Conservation (phyloP, 176 grass and related monocot genomes). For the Saccharum officinarum region DNA sequence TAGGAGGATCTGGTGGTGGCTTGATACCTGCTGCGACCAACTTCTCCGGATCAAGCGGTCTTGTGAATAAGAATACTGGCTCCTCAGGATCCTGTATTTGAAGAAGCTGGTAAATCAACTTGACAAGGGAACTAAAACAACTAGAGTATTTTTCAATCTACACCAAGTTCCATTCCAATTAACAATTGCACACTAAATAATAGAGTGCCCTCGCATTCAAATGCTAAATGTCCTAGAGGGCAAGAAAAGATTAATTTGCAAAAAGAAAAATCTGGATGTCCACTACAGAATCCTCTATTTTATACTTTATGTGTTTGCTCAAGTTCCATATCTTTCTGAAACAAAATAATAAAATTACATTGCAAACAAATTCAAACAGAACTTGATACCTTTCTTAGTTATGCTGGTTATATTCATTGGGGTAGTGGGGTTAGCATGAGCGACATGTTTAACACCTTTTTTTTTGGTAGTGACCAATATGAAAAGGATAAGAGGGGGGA, state of each 20-base stretch:
- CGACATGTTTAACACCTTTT: neutral
- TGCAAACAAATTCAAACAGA: conserved; percentile 15
- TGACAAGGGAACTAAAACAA: conserved; percentile 13
- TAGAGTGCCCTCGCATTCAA: neutral
- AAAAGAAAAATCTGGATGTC: neutral
- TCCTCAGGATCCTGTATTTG: conserved; percentile 80
- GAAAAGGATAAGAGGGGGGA: neutral
- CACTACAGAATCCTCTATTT: neutral
- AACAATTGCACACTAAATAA: neutral
- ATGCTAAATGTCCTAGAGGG: conserved; percentile 4
- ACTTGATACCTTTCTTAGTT: neutral
- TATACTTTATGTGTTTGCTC: neutral
- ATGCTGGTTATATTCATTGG: neutral
- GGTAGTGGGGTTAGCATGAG: neutral
- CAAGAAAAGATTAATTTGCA: conserved; percentile 9
- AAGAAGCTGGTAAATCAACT: conserved; percentile 11
- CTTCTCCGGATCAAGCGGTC: conserved; percentile 63
- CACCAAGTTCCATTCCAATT: neutral
- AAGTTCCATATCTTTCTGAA: neutral
- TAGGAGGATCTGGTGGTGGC: conserved; percentile 51
- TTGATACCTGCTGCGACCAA: conserved; percentile 70
- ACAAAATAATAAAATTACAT: neutral
- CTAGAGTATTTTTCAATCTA: neutral
- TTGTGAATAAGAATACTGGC: conserved; percentile 85
- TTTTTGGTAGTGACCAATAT: neutral